Conservation (phyloP, 345 rosid species). For the Laguncularia racemosa region DNA sequence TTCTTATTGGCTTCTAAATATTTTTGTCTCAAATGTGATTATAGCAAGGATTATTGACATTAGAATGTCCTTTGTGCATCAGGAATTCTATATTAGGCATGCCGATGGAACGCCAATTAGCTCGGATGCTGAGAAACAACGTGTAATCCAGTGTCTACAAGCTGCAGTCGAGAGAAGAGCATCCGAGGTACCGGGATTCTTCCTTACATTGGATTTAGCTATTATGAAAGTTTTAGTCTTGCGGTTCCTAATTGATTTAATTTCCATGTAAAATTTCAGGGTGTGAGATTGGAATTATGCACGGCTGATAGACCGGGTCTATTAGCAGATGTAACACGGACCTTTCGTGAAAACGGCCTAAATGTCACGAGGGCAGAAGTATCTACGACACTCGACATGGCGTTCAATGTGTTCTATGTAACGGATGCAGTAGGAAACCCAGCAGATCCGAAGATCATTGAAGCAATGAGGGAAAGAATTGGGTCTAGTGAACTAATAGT, state of each 20-base stretch:
- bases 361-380: slow-evolving; percentile 37
- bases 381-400: slow-evolving; percentile 27
- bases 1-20: not conserved
- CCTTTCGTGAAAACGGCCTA: slow-evolving; percentile 42
- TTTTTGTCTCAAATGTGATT: not conserved
- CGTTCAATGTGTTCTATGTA: slow-evolving; percentile 30
- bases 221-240: no score
- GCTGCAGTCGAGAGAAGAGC: slow-evolving; percentile 43
- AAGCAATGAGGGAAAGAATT: slow-evolving; percentile 26
- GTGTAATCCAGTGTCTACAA: slow-evolving; percentile 36
- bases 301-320: slow-evolving; percentile 30
- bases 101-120: slow-evolving; percentile 39
- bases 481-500: slow-evolving; percentile 28
- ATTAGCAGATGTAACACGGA: slow-evolving; percentile 40
- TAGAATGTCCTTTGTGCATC: not conserved
- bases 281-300: slow-evolving; percentile 38
- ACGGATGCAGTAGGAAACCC: slow-evolving; percentile 32
- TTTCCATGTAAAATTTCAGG: slow-evolving; percentile 15
- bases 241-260: not conserved
- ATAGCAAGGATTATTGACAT: not conserved
- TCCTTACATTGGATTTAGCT: no score
- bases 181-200: slow-evolving; percentile 23
- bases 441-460: slow-evolving; percentile 28
- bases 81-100: slow-evolving; percentile 41
- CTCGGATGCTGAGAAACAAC: slow-evolving; percentile 42